Evolutionary conservation across 2,329 filamentous ascomycete species (phyloP).

Genomic region (Fusarium citri): DNA sequence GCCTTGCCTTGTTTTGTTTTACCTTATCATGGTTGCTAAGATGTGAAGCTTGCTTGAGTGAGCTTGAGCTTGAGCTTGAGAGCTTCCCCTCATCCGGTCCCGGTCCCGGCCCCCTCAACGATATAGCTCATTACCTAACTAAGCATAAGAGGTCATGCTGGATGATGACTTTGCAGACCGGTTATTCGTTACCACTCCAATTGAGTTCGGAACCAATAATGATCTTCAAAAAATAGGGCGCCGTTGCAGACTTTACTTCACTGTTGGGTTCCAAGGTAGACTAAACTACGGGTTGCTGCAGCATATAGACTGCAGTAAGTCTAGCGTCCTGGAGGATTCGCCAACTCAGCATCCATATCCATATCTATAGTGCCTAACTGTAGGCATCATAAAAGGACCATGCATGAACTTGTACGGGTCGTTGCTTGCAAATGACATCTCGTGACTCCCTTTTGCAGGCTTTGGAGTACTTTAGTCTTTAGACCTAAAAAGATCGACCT

Average conservation of each 20-base stretch:
- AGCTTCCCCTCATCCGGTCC: constrained; percentile 17
- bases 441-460: constrained; percentile 34
- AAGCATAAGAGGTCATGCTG: constrained; percentile 22
- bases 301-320: not conserved
- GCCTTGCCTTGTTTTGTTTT: constrained; percentile 18
- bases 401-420: constrained; percentile 20
- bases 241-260: constrained; percentile 30
- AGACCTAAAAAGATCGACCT: constrained; percentile 9
- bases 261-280: constrained; percentile 22
- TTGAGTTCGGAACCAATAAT: constrained; percentile 31
- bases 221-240: not conserved
- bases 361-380: not conserved
- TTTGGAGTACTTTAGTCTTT: constrained; percentile 24
- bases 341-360: constrained; percentile 25
- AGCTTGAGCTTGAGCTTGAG: not conserved
- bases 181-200: constrained; percentile 21
- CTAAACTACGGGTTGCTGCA: constrained; percentile 21
- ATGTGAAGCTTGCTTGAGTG: not conserved
- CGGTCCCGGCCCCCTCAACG: not conserved
- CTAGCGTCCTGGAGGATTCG: constrained; percentile 6
- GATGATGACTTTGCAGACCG: constrained; percentile 23
- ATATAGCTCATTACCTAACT: constrained; percentile 3
- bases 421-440: constrained; percentile 27
- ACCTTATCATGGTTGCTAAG: constrained; percentile 25
- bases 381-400: not conserved